Conservation (phyloP, 257 asterid species). For the Dorcoceras hygrometricum region DNA sequence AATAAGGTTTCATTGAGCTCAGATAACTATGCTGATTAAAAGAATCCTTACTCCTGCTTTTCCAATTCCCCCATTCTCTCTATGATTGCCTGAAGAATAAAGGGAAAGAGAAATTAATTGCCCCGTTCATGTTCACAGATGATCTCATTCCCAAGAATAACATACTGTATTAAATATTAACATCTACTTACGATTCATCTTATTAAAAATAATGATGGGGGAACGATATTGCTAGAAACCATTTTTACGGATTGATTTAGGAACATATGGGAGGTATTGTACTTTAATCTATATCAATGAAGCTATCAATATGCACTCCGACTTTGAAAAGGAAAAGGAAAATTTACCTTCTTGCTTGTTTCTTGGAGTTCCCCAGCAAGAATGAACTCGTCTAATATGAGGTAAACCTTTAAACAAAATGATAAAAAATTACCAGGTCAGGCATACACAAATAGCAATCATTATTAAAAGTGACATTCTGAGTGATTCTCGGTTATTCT, state of each 20-base stretch:
- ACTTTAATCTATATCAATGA: neutral
- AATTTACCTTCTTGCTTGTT: slow-evolving; percentile 87
- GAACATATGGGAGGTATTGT: neutral
- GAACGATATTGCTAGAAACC: neutral
- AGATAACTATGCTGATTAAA: neutral
- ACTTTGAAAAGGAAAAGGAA: neutral
- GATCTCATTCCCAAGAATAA: too few relatives aligned
- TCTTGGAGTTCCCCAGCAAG: slow-evolving; percentile 99
- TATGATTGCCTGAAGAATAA: slow-evolving; percentile 64
- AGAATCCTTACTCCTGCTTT: slow-evolving; percentile 56
- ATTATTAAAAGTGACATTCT: neutral
- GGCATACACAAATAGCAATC: neutral
- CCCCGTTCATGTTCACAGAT: neutral
- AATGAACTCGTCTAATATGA: slow-evolving; percentile 91
- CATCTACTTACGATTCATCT: neutral
- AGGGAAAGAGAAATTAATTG: neutral
- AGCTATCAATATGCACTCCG: neutral
- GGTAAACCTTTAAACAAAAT: slow-evolving; percentile 58
- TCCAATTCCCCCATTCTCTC: slow-evolving; percentile 97
- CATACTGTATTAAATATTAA: neutral
- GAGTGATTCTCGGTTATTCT: neutral
- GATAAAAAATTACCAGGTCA: slow-evolving; percentile 22
- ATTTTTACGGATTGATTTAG: neutral
- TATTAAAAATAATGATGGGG: neutral
- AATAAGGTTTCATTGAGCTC: slow-evolving; percentile 6